These are phyloP conservation scores for Monosporascus sp. DNA, from an alignment of 2,329 filamentous ascomycete genomes.

Conservation along the genomic window DNA sequence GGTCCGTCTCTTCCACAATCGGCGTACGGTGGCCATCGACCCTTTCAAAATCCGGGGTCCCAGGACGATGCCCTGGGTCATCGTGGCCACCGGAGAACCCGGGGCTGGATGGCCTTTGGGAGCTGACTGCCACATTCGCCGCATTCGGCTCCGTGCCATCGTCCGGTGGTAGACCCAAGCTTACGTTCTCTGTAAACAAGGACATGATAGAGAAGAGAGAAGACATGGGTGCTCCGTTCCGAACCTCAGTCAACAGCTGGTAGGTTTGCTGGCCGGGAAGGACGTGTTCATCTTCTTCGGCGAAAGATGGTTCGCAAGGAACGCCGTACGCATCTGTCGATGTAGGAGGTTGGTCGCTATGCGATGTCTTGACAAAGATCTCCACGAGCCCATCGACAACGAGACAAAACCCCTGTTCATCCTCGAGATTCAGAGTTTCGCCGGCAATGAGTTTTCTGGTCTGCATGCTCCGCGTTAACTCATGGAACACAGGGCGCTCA, in stretches of 20 bases:
- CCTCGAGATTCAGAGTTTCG: slow-evolving; percentile 89
- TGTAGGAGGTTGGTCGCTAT: slow-evolving; percentile 18
- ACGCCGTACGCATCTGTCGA: slow-evolving; percentile 35
- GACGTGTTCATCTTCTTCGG: slow-evolving; percentile 61
- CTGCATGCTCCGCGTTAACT: slow-evolving; percentile 96
- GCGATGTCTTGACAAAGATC: slow-evolving; percentile 91
- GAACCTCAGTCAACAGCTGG: slow-evolving; percentile 92
- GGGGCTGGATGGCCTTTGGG: slow-evolving; percentile 20
- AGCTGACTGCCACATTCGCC: slow-evolving; percentile 20
- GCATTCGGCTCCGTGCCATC: slow-evolving; percentile 34
- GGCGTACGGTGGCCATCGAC: slow-evolving; percentile 10
- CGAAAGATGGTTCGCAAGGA: slow-evolving; percentile 47
- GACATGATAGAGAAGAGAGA: slow-evolving; percentile 96
- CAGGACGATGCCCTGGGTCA: slow-evolving; percentile 8
- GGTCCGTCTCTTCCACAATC: slow-evolving; percentile 21
- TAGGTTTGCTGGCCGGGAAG: slow-evolving; percentile 73
- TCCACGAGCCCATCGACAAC: slow-evolving; percentile 95
- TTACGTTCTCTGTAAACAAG: slow-evolving; percentile 91
- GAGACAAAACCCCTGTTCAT: slow-evolving; percentile 96
- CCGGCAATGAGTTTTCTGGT: slow-evolving; percentile 93
- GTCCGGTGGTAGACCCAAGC: slow-evolving; percentile 67
- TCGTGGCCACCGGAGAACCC: slow-evolving; percentile 10
- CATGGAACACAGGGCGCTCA: slow-evolving; percentile 94
- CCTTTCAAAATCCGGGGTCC: slow-evolving; percentile 21
- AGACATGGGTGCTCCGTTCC: slow-evolving; percentile 97